Percentiles rank a stretch among this genome's conserved stretches.
phyloP scores from a whole-genome alignment of 108 stramenopile genomes.

The Bacterosira constricta region DNA sequence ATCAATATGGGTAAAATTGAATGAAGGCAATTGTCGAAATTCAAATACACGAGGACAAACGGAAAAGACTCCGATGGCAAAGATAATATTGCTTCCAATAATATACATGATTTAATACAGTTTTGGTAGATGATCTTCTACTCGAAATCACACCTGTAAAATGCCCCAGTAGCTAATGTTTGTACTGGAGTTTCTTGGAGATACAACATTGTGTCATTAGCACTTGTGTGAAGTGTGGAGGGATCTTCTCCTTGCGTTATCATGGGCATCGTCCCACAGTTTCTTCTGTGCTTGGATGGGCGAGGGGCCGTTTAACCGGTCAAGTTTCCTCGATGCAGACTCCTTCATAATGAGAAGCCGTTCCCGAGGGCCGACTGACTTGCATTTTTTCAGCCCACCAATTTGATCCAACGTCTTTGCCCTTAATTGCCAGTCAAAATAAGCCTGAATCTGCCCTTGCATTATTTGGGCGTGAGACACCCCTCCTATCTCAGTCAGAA shows the following conservation, averaged over 20 bases:
- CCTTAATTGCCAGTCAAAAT: constrained; percentile 23
- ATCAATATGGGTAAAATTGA: too few relatives aligned
- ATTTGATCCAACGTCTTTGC: constrained; percentile 31
- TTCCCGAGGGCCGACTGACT: constrained; percentile 25
- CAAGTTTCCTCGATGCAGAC: constrained; percentile 41
- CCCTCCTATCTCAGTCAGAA: constrained; percentile 30
- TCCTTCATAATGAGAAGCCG: constrained; percentile 41
- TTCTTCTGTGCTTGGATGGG: constrained; percentile 23
- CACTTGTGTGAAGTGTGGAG: too few relatives aligned
- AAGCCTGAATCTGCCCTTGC: constrained; percentile 24
- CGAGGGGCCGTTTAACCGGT: constrained; percentile 32
- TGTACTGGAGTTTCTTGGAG: too few relatives aligned
- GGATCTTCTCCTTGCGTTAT: neutral
- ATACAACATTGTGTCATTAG: too few relatives aligned
- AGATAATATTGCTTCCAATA: too few relatives aligned
- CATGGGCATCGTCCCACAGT: constrained; percentile 34
- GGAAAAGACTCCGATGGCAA: too few relatives aligned
- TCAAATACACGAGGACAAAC: too few relatives aligned
- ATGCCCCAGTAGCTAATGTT: too few relatives aligned
- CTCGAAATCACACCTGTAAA: too few relatives aligned
- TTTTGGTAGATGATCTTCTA: too few relatives aligned
- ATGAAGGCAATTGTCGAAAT: too few relatives aligned
- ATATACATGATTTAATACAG: too few relatives aligned
- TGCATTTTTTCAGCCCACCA: constrained; percentile 27
- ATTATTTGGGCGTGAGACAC: constrained; percentile 27